These are phyloP conservation scores for Ambrosiella xylebori DNA, from an alignment of 2,329 filamentous ascomycete species.

Conservation along the genomic window DNA sequence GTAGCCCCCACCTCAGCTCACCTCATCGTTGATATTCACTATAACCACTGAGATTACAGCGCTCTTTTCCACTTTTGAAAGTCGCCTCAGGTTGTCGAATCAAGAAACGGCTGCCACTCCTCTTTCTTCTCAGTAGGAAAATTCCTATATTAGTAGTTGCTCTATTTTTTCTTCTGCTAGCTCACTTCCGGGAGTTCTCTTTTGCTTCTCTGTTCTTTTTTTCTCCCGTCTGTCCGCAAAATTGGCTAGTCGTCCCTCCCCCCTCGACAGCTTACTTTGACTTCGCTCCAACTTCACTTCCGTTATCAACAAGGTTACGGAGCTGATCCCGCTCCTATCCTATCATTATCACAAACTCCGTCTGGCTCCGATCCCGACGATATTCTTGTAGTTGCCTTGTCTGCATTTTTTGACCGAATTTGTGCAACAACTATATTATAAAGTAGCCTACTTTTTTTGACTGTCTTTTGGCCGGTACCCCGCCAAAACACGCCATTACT, in stretches of 20 bases:
- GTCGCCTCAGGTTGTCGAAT: background rate
- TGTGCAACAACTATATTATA: background rate
- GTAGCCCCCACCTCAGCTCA: no score
- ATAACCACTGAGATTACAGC: background rate
- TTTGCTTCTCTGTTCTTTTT: conserved; percentile 2
- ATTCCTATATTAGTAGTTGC: conserved; percentile 2
- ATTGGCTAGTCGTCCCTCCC: background rate
- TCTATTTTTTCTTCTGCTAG: conserved; percentile 5
- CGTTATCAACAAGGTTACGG: background rate
- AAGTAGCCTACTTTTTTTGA: background rate
- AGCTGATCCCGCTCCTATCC: background rate
- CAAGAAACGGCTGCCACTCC: background rate
- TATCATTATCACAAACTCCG: background rate
- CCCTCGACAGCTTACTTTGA: background rate
- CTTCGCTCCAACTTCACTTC: conserved; percentile 1
- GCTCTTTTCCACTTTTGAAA: background rate
- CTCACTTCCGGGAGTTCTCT: background rate
- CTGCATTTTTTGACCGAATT: background rate
- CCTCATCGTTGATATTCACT: background rate
- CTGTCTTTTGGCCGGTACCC: background rate
- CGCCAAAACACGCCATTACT: background rate
- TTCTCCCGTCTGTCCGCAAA: background rate
- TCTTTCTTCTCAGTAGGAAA: background rate
- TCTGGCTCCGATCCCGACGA: background rate
- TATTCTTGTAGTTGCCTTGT: background rate